Evolutionary conservation across 805 yeast genomes (phyloP), one percentile per base, ranked within the genome.

Genomic region (Saturnispora ahearnii): DNA sequence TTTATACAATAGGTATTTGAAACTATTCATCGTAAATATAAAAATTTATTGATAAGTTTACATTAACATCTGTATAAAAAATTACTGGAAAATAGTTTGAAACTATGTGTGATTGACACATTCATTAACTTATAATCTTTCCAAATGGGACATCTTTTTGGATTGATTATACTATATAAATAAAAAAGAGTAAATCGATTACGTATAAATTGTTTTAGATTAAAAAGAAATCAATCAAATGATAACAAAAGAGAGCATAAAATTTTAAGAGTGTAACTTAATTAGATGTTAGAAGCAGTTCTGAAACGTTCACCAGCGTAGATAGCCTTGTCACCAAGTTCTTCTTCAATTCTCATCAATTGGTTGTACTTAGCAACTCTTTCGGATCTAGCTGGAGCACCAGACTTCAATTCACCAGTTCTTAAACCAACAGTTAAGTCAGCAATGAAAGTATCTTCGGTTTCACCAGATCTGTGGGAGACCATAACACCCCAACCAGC

Each of bases 401-500:
- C 99, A 63, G 97, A 87, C 90, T 91, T 91, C 76, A 91, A 87
- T 81, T 91, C 98, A 72, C 97, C 99, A 61, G 95, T 66, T 84
- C 97, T 88, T 73, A 91, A 81, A 80, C 98, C 98, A 65, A 93
- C 99, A 66, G 88, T 78, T 71, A 91, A 81, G 76, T 91, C 98
- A 68, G 99, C 98, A 73, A 91, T 91, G 79, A 87, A 84, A 67
- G 95, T 84, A 77, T 93, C 99, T 79, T 93, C 99, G 62, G 97
- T 90, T 82, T 91, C 99, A 78, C 99, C 99, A 64, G 97, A 90
- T 84, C 99, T 89, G 88, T 91, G 99, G 67, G 97, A 90, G 66
- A 93, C 98, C 97, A 91, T 90, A 70, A 90, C 96, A 81, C 97
- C 97, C 99, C 99, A 91, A 69, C 88, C 88, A 59, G 96, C 97